Conservation (phyloP, 805 yeast genomes). For the Candida pseudofarinosa region DNA sequence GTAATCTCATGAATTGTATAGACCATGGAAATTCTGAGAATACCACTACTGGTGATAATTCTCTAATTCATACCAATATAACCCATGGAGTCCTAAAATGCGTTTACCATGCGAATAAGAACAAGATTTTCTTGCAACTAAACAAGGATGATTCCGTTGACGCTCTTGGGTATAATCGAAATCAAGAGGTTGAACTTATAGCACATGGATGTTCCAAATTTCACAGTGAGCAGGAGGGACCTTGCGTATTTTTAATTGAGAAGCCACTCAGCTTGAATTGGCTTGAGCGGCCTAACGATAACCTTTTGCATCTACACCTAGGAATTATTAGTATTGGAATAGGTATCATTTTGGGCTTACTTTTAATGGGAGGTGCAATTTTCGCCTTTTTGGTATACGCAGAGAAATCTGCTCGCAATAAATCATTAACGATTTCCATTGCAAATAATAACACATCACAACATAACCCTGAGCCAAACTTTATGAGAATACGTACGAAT, state of each 20-base stretch:
- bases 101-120: constrained; percentile 22
- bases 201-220: constrained; percentile 54
- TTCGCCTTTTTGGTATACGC: constrained; percentile 17
- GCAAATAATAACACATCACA: not conserved
- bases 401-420: constrained; percentile 2
- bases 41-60: not conserved
- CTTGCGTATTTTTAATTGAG: constrained; percentile 64
- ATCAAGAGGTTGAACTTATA: constrained; percentile 54
- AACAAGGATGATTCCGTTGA: constrained; percentile 6
- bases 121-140: constrained; percentile 34
- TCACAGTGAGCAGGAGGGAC: constrained; percentile 14
- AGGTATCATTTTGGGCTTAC: constrained; percentile 61
- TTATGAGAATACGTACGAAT: constrained; percentile 32
- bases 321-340: constrained; percentile 66
- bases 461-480: not conserved
- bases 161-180: constrained; percentile 38
- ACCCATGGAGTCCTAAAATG: constrained; percentile 36
- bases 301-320: constrained; percentile 51
- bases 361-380: constrained; percentile 28
- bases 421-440: not conserved
- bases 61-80: constrained; percentile 36
- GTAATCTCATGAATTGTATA: constrained; percentile 46
- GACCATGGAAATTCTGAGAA: constrained; percentile 7
- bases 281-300: constrained; percentile 43
- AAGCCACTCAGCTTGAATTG: constrained; percentile 63